Base-by-base conservation (phyloP, 106 monocot genomes). In the Triglochin maritima region DNA sequence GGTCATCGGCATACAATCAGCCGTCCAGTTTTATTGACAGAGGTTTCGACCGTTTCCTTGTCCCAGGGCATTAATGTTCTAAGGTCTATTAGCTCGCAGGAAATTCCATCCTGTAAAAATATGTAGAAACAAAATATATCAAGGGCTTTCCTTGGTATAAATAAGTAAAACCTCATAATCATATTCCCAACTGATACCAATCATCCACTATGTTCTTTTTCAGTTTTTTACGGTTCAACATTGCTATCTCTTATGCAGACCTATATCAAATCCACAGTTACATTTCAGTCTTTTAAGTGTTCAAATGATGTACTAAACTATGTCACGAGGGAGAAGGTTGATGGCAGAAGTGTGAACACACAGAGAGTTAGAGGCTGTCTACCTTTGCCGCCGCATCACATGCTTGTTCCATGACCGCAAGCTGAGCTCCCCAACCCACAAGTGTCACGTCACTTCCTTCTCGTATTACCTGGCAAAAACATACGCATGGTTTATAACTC, bases 401-500 rank as follows among this genome's bases (percentile, higher is more conserved):
- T 17, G 91, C 91, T 78, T 98, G 88, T 76, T 98, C 88, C 72
- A 98, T 77, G 13, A 98, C 70, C 13, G 79, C 54, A 73, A 98
- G 81, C 71, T 98, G 96, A 57, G 96, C 96, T 66, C 96, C 96
- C 96, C 96, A 98, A 3, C 96, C 96, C 67, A 98, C 91, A 57
- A 98, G 77, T 61, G 96, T 98, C 79, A 98, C 82, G 71, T 98
- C 96, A 75, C 72, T 86, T 49, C 96, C 96, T 84, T 86, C 61
- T 61, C 86, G 78, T 69, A 98, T 84, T 65, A 98, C 91, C 91
- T 96, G 73, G 14, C 44, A 8, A 57, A 41, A 63, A 56, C 10
- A 64, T 7, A 45, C 0, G 15, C 13, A 65, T 65, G 3, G 56
- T 11, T 17, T n/a, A 64, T 4, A 47, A 64, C 6, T 9, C 53